Base-by-base conservation (phyloP, 306 rosid species). In the Trichosanthes cucumerina region DNA sequence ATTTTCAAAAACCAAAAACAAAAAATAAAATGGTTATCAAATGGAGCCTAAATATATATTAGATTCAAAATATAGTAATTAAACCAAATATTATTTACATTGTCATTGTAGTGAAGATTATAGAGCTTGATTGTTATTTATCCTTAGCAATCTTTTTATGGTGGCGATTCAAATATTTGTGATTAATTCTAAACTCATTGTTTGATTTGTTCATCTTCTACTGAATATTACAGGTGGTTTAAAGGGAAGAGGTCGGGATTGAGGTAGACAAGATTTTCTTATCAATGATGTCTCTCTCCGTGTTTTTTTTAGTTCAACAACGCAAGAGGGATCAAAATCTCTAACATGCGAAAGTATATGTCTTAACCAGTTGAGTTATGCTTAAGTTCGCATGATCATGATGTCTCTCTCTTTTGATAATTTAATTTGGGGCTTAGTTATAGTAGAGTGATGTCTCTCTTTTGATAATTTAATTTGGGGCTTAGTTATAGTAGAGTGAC, bases 201-300 rank as follows among this genome's bases (percentile, higher is more conserved):
- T 21, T 68, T 65, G 12, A 19, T 66, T 68, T 10, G 3, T 68
- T 3, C 9, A 9, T 50, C 0, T 60, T 72, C 4, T 26, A 70
- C 80, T 69, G 73, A 60, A 84, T 83, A 18, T 84, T n/a, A n/a
- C n/a, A 91, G 98, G 82, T 89, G 91, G 91, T 86, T 84, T 79
- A 86, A 85, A 79, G 88, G 88, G 82, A 89, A 88, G 86, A 76
- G 80, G 19, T 80, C 80, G 57, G 84, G 80, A 41, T 83, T 83
- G 85, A 82, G 82, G 80, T 73, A 58, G 80, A 50, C 28, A 31
- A 39, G 77, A 53, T 38, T 41, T 36, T 72, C 36, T 12, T 26
- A 59, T 59, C 18, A 12, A 59, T 4, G 18, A 59, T 13, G 8
- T 24, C 47, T 9, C 47, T 9, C 2, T 18, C 1, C 15, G 4